These are phyloP conservation scores for Mercurialis annua DNA, from an alignment of 345 rosid species.

Conservation along the genomic window DNA sequence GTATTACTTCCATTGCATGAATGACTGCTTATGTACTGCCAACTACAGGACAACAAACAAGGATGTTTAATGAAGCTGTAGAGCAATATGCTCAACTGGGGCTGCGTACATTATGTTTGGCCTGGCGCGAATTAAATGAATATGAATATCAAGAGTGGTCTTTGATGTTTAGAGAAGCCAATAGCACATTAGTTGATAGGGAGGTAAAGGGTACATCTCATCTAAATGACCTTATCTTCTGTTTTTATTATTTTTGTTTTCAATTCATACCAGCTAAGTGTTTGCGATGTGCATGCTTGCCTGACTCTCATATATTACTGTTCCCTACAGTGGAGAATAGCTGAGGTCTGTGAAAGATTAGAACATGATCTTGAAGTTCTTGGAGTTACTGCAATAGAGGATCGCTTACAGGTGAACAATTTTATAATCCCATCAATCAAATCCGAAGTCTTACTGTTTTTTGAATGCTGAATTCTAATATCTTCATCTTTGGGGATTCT, in stretches of 20 bases:
- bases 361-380: constrained; percentile 85
- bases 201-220: constrained; percentile 59
- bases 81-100: constrained; percentile 93
- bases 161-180: constrained; percentile 85
- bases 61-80: constrained; percentile 75
- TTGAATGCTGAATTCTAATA: constrained; percentile 10
- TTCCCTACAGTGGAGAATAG: constrained; percentile 86
- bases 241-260: not conserved
- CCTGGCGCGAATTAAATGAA: constrained; percentile 85
- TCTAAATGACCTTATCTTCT: constrained; percentile 11
- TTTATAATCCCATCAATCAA: constrained; percentile 16
- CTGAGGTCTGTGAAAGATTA: constrained; percentile 86
- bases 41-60: constrained; percentile 79
- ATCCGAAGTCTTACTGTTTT: not conserved
- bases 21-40: constrained; percentile 15
- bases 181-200: constrained; percentile 87
- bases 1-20: constrained; percentile 3
- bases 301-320: constrained; percentile 26
- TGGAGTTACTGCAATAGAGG: constrained; percentile 96
- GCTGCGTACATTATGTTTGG: constrained; percentile 90
- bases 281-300: constrained; percentile 21
- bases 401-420: constrained; percentile 75
- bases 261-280: not conserved
- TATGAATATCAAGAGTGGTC: constrained; percentile 89
- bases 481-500: constrained; percentile 13